Base-by-base conservation (phyloP, 2,329 filamentous ascomycete species). In the Aspergillus sp. region DNA sequence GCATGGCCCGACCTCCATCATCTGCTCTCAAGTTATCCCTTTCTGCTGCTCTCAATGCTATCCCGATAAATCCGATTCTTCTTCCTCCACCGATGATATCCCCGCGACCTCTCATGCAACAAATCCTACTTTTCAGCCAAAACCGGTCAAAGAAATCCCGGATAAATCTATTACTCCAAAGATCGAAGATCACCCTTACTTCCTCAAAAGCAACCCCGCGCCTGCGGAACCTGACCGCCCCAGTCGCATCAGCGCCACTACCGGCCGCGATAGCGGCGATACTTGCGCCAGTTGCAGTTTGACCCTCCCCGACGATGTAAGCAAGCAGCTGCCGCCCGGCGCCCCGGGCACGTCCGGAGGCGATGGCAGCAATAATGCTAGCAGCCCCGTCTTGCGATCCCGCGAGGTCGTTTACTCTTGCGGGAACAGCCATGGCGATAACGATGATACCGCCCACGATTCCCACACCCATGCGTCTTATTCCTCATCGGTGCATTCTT, bases 1-100 rank as follows among this genome's bases (percentile, higher is more conserved):
- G 63, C 77, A 81, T 72, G 78, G 78, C 61, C 78, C 78, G 12
- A 81, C 77, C 44, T 79, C 76, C 47, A 79, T 80, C 62, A 76
- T 81, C 53, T 80, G 78, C 64, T 80, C 78, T 48, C 77, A 80
- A 61, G 74, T 78, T 52, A 68, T 76, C 42, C 76, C 76, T 9
- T 69, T 77, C 48, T 68, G 75, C 47, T 81, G 78, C 58, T 62
- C 67, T 41, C 72, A 76, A 57, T 81, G 78, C 61, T 71, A 68
- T 44, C 66, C 67, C 40, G 65, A 70, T 36, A 51, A 57, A 50
- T 41, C 63, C 58, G 61, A 66, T 46, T 43, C 61, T 46, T 43
- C 61, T 55, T 59, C 72, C 52, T 39, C 8, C 3, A 67, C 73
- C 48, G 67, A 69, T 58, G 63, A 68, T 36, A 71, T 69, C 36